phyloP scores from a whole-genome alignment of 2,329 filamentous ascomycete genomes.

The Penicillium sp. region DNA sequence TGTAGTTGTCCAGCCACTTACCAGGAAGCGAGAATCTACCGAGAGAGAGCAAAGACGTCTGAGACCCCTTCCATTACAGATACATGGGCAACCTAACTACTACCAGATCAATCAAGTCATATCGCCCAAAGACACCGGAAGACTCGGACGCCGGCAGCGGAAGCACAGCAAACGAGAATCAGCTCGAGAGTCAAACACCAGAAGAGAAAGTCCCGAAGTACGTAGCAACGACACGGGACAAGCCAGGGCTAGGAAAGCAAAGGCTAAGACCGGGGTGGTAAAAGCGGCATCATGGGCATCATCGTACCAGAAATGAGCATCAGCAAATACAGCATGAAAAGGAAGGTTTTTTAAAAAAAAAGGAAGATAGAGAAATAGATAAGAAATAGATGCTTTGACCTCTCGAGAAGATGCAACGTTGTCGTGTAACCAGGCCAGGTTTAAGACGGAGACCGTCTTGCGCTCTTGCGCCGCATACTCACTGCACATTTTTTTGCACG shows the following conservation, averaged over 20 bases:
- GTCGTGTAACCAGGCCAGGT: conserved; percentile 10
- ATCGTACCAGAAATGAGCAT: conserved; percentile 12
- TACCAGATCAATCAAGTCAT: conserved; percentile 3
- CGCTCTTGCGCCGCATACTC: conserved; percentile 7
- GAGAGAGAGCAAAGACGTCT: not conserved
- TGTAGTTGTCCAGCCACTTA: conserved; percentile 8
- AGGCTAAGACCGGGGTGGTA: conserved; percentile 9
- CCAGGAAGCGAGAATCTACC: conserved; percentile 1
- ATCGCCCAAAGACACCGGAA: not conserved
- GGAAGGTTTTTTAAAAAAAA: not conserved
- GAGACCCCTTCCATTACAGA: conserved; percentile 3
- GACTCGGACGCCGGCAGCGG: conserved; percentile 1
- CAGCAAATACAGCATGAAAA: conserved; percentile 15
- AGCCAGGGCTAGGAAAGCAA: conserved; percentile 14
- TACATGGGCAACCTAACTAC: conserved; percentile 5
- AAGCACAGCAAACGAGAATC: conserved; percentile 4
- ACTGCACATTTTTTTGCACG: conserved; percentile 11
- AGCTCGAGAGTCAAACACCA: conserved; percentile 11
- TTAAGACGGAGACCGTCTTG: conserved; percentile 8
- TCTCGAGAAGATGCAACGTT: conserved; percentile 16
- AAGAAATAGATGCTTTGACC: conserved; percentile 15
- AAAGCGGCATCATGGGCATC: conserved; percentile 10
- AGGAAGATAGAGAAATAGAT: not conserved
- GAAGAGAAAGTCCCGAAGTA: conserved; percentile 1
- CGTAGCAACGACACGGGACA: conserved; percentile 9